Base-by-base conservation (phyloP, 2,329 filamentous ascomycete species). In the Pseudogymnoascus sp. region DNA sequence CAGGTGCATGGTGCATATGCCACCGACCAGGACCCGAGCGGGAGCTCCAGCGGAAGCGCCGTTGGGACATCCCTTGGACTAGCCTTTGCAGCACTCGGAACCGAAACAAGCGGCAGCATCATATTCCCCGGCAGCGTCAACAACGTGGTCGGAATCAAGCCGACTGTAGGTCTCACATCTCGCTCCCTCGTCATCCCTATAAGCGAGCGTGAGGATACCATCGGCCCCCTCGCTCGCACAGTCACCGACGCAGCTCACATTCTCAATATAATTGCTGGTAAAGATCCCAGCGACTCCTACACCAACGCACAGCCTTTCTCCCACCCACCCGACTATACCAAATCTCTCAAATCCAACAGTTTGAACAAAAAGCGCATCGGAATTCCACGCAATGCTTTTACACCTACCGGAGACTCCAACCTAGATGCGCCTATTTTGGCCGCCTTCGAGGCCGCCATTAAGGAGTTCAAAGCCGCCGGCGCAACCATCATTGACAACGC, bases 91-190 rank as follows among this genome's bases (percentile, higher is more conserved):
- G 68, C 80, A 4, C 69, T 89, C 2, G 86, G 86, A 6, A 82
- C 85, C 0, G 86, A 86, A 70, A 89, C 86, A 0, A 77, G 78
- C 62, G 86, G 86, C 3, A 86, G 81, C 14, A 87, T 89, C 59
- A 69, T 87, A 3, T 77, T 76, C 9, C 86, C 87, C 0, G 68
- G 73, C 0, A 66, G 71, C 32, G 50, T 64, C 8, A 87, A 82
- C 73, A 86, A 85, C 60, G 70, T 87, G 1, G 85, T 87, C 0
- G 85, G 83, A 1, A 84, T 89, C 70, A 86, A 85, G 69, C 83
- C 85, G 1, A 86, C 83, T 0, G 82, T 87, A 0, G 85, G 85
- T 0, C 74, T 88, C 2, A 86, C 81, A 0, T 84, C 82, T 1
- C 74, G 82, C 8, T 74, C 80, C 62, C 75, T 87, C 4, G 86